Base-by-base conservation (phyloP, 2,329 filamentous ascomycete genomes). In the Diaporthe australafricana region DNA sequence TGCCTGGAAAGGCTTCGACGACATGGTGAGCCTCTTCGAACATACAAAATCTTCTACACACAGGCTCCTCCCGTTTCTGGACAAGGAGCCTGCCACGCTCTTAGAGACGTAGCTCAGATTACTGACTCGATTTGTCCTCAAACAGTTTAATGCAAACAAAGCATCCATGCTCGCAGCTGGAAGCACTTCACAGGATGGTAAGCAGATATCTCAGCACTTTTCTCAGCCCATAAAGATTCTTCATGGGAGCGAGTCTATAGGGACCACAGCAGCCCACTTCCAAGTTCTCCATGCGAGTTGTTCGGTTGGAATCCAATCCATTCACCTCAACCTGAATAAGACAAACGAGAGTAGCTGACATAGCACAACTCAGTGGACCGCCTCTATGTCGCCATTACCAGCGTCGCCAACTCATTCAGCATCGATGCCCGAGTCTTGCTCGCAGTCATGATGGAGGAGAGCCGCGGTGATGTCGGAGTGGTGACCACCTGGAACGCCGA, bases 401-500 rank as follows among this genome's bases (percentile, higher is more conserved):
- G 77, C 35, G 76, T 75, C 50, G 78, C 78, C 68, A 77, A n/a
- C 3, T 11, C 78, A 73, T 72, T 79, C 38, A 79, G 80, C 47
- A 80, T 84, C 60, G 81, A 82, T 69, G 73, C 76, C 70, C 74
- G 81, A n/a, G 78, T 83, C 55, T 81, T 83, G 73, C 78, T 84
- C 62, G 77, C 75, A 65, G 82, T 84, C 73, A 83, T 84, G 73
- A 83, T 84, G 80, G 81, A 84, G 76, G 83, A 84, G 77, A 81
- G 78, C 73, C 78, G 77, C 66, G 82, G 82, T 38, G 78, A 82
- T 71, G 81, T 84, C 35, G 81, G 80, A 16, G 81, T 82, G 17
- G 55, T 42, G 3, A 83, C 81, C 22, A 82, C 81, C 42, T 73
- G n/a, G 55, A 79, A 81, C 75, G 71, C 68, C 22, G 81, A 83